Conservation (phyloP, 192 early-diverging fungal genomes). For the Coemansia sp. region DNA sequence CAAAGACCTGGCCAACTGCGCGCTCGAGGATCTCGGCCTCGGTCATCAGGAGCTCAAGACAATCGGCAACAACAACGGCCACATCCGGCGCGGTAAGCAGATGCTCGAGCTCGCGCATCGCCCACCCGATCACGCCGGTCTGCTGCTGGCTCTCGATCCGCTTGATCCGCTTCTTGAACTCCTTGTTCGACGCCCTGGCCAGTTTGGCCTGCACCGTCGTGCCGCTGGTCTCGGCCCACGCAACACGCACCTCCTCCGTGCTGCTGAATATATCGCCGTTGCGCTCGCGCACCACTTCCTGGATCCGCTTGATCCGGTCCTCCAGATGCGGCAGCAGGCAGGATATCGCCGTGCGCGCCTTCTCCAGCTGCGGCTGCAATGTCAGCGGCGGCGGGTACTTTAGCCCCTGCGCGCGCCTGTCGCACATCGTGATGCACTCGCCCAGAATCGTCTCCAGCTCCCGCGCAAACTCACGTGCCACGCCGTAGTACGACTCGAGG, state of each 20-base stretch:
- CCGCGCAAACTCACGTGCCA: slow-evolving; percentile 57
- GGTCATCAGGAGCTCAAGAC: slow-evolving; percentile 68
- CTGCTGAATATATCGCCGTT: slow-evolving; percentile 47
- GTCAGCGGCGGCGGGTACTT: slow-evolving; percentile 54
- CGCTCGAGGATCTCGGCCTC: slow-evolving; percentile 73
- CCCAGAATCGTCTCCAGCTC: slow-evolving; percentile 57
- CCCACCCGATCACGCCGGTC: slow-evolving; percentile 58
- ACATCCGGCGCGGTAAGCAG: slow-evolving; percentile 61
- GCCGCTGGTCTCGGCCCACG: slow-evolving; percentile 55
- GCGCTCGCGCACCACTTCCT: slow-evolving; percentile 47
- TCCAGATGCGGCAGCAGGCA: slow-evolving; percentile 50
- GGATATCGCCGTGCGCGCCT: slow-evolving; percentile 38
- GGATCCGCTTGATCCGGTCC: slow-evolving; percentile 43
- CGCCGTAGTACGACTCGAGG: slow-evolving; percentile 57
- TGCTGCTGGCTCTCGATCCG: slow-evolving; percentile 65
- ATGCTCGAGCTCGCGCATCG: slow-evolving; percentile 60
- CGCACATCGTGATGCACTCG: slow-evolving; percentile 58
- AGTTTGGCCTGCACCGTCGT: slow-evolving; percentile 57
- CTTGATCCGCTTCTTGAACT: slow-evolving; percentile 65
- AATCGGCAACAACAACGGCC: slow-evolving; percentile 58
- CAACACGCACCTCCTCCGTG: slow-evolving; percentile 31
- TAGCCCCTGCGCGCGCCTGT: slow-evolving; percentile 53
- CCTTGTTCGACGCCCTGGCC: slow-evolving; percentile 65
- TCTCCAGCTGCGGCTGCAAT: slow-evolving; percentile 46
- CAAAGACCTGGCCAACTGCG: slow-evolving; percentile 60